phyloP scores from a whole-genome alignment of 2,329 filamentous ascomycete species.

The Monilinia aucupariae region DNA sequence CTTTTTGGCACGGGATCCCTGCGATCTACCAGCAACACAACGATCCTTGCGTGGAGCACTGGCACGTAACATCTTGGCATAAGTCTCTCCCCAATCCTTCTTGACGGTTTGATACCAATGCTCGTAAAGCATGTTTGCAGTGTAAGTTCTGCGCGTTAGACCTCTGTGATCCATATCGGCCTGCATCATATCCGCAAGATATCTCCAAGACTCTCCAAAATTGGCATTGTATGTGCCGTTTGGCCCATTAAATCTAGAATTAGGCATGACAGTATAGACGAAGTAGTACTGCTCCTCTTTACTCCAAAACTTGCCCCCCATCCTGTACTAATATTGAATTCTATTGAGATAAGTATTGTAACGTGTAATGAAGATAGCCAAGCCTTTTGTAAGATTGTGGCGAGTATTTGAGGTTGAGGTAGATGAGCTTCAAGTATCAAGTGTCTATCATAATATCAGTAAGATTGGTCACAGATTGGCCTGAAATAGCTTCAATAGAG shows the following conservation, averaged over 20 bases:
- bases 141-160: slow-evolving; percentile 8
- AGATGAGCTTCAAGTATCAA: background rate
- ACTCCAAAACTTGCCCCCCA: slow-evolving; percentile 17
- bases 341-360: background rate
- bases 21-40: background rate
- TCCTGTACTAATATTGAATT: background rate
- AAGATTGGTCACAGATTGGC: background rate
- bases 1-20: background rate
- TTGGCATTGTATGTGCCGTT: background rate
- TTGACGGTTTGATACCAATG: slow-evolving; percentile 21
- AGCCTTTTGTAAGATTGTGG: background rate
- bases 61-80: background rate
- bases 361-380: background rate
- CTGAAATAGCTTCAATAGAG: background rate
- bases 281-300: slow-evolving; percentile 15
- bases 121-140: slow-evolving; percentile 16
- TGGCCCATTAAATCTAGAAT: slow-evolving; percentile 5
- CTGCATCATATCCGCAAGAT: slow-evolving; percentile 18
- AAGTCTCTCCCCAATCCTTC: background rate
- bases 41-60: background rate
- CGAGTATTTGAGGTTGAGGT: background rate
- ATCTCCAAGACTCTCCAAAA: background rate
- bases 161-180: slow-evolving; percentile 1
- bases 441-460: background rate
- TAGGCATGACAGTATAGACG: slow-evolving; percentile 12